phyloP scores from a whole-genome alignment of 2,329 filamentous ascomycete species.

The Alternaria viburni region DNA sequence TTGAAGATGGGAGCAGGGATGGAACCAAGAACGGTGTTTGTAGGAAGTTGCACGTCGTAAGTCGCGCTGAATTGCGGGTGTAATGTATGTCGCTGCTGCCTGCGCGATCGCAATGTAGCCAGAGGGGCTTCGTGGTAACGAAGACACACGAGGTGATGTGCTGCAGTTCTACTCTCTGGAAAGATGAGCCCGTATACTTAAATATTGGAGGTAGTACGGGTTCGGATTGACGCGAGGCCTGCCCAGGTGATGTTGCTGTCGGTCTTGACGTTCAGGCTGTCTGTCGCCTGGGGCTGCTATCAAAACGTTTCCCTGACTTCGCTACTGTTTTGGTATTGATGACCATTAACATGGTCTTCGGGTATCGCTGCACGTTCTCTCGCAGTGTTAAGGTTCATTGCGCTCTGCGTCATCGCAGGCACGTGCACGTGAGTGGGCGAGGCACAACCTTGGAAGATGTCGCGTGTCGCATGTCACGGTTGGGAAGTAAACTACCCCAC shows the following conservation, averaged over 20 bases:
- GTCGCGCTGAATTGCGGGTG: neutral
- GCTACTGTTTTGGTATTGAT: neutral
- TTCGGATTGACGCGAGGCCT: neutral
- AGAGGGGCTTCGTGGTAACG: neutral
- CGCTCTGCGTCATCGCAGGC: neutral
- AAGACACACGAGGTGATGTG: too few relatives aligned
- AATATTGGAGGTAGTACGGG: neutral
- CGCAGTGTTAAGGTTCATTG: neutral
- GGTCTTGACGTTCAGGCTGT: neutral
- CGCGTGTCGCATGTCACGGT: neutral
- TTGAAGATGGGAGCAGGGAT: neutral
- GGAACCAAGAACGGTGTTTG: neutral
- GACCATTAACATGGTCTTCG: accelerated
- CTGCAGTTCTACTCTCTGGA: neutral
- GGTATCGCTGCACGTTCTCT: neutral
- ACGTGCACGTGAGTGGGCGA: neutral
- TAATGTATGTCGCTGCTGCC: neutral
- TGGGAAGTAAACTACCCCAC: neutral
- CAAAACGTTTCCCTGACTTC: neutral
- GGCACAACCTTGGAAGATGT: neutral
- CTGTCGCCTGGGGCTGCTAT: neutral
- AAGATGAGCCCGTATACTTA: neutral
- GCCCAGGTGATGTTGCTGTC: neutral
- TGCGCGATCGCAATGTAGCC: neutral
- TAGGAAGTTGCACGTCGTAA: neutral